A percentile compares a stretch with the other conserved stretches of the same genome.
Evolutionary conservation across 768 basidiomycete species (phyloP).

Genomic region (Mycena venus): DNA sequence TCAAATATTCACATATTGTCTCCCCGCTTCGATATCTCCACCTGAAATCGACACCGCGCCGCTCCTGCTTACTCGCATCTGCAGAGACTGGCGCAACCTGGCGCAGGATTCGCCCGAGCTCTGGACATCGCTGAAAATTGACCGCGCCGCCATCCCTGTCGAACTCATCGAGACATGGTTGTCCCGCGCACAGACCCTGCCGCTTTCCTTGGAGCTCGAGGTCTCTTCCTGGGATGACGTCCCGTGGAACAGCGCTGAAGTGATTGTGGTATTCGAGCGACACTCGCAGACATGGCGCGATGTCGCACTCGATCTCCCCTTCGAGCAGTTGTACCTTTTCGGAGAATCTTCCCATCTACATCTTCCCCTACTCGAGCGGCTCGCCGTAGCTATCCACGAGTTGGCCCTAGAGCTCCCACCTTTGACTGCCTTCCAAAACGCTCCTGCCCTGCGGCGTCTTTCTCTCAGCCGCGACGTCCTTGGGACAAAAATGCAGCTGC

Average conservation of each 20-base stretch:
- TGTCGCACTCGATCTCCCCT: neutral
- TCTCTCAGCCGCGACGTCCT: neutral
- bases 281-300: constrained; percentile 4
- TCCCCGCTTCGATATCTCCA: neutral
- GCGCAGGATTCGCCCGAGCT: constrained; percentile 33
- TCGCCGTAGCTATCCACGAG: neutral
- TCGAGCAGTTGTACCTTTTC: neutral
- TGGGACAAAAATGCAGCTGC: neutral
- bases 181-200: neutral
- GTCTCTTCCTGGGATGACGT: neutral
- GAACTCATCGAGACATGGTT: constrained; percentile 4
- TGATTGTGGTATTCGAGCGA: neutral
- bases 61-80: constrained; percentile 41
- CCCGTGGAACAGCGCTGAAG: neutral
- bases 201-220: neutral
- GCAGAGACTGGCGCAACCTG: constrained; percentile 41
- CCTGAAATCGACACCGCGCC: constrained; percentile 19
- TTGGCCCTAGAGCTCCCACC: neutral
- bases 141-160: neutral
- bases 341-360: neutral
- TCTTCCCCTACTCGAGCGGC: constrained; percentile 8
- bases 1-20: constrained; percentile 14
- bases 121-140: constrained; percentile 42
- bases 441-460: neutral
- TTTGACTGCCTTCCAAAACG: neutral